Evolutionary conservation across 1,139 yeast species (phyloP).

Genomic region (Meyerozyma elateridarum): DNA sequence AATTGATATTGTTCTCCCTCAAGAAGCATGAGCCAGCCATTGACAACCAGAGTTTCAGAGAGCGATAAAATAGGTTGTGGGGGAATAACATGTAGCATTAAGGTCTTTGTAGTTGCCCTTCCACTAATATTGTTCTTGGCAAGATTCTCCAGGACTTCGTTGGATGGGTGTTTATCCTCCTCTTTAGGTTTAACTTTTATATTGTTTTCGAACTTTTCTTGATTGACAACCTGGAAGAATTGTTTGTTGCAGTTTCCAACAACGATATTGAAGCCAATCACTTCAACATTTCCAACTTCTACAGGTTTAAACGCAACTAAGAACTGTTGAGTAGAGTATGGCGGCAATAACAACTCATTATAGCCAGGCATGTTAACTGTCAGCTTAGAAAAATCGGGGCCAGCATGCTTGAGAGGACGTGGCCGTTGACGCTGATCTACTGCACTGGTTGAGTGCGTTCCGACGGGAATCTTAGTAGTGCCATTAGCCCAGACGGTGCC

Average conservation of each 20-base stretch:
- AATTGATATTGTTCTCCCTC: constrained; percentile 68
- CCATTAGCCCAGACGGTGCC: not conserved
- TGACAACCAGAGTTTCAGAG: constrained; percentile 49
- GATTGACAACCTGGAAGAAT: constrained; percentile 26
- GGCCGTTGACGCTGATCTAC: not conserved
- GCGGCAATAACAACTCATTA: constrained; percentile 17
- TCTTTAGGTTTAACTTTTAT: constrained; percentile 15
- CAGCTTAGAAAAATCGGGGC: not conserved
- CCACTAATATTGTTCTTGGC: constrained; percentile 13
- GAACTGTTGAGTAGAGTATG: constrained; percentile 28
- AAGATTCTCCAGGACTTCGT: constrained; percentile 21
- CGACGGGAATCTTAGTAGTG: not conserved
- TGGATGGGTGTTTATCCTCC: not conserved
- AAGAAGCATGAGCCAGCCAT: constrained; percentile 70
- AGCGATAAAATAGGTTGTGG: constrained; percentile 65
- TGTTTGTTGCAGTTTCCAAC: constrained; percentile 28
- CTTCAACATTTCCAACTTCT: constrained; percentile 25
- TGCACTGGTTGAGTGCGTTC: not conserved
- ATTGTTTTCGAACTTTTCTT: constrained; percentile 18
- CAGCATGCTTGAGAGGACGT: not conserved
- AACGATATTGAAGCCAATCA: constrained; percentile 28
- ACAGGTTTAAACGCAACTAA: constrained; percentile 34
- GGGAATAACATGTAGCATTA: constrained; percentile 44
- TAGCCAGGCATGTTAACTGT: constrained; percentile 2
- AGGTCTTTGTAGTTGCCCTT: constrained; percentile 17